Evolutionary conservation across 148 eudicot species (phyloP).

Genomic region (Amaranthus palmeri): DNA sequence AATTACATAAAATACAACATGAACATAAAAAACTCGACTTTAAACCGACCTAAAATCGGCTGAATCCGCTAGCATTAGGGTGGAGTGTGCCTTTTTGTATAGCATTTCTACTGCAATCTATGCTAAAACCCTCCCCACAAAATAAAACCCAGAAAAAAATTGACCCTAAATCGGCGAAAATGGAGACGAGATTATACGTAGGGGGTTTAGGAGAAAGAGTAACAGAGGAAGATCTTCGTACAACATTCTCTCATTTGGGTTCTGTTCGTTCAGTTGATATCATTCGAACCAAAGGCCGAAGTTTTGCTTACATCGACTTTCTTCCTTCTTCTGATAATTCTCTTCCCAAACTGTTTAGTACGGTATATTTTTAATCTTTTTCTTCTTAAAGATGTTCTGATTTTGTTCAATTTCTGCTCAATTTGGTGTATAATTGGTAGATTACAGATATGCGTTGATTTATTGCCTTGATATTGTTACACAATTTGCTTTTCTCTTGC

Average conservation of each 20-base stretch:
- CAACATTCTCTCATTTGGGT: constrained; percentile 65
- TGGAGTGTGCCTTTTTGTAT: too few species aligned
- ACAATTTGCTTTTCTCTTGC: neutral
- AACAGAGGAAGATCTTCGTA: constrained; percentile 53
- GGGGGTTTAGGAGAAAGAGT: constrained; percentile 85
- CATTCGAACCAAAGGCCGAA: constrained; percentile 67
- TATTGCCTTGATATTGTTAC: neutral
- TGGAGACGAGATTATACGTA: constrained; percentile 45
- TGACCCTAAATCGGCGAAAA: neutral
- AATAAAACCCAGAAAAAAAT: too few species aligned
- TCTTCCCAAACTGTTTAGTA: constrained; percentile 89
- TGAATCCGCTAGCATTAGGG: too few species aligned
- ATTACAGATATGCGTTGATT: neutral
- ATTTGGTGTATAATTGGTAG: neutral
- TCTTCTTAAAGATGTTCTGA: neutral
- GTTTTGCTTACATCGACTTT: constrained; percentile 82
- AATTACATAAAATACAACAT: too few species aligned
- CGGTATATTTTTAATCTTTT: constrained; percentile 37
- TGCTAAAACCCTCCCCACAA: too few species aligned
- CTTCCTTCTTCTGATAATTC: constrained; percentile 63
- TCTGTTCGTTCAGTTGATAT: constrained; percentile 50
- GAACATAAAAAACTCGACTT: too few species aligned
- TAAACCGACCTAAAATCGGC: too few species aligned
- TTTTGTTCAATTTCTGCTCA: neutral
- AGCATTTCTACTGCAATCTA: too few species aligned